Conservation (phyloP, 768 basidiomycete species). For the Phylloporus sp. region DNA sequence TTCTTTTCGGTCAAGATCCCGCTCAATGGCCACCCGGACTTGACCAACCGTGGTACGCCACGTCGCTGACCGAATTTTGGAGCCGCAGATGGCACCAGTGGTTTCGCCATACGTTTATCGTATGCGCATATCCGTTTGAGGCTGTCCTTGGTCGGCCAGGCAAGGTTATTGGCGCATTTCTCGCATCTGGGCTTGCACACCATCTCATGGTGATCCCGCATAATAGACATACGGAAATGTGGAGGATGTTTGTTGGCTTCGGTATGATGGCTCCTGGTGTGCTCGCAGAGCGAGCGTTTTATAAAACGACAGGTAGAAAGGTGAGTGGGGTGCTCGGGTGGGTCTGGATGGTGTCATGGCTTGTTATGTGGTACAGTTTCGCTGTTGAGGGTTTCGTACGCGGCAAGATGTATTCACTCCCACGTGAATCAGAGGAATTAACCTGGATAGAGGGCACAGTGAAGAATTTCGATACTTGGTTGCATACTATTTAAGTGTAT, state of each 20-base stretch:
- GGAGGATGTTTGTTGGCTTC: conserved; percentile 45
- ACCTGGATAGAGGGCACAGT: conserved; percentile 1
- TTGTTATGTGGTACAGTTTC: conserved; percentile 19
- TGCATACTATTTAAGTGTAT: conserved; percentile 2
- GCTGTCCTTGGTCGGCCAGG: conserved; percentile 45
- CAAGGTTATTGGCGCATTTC: conserved; percentile 50
- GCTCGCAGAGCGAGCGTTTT: conserved; percentile 38
- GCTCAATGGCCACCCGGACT: conserved; percentile 32
- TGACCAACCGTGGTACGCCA: conserved; percentile 30
- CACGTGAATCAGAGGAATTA: background rate
- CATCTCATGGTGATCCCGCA: conserved; percentile 49
- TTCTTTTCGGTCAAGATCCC: conserved; percentile 26
- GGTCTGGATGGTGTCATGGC: conserved; percentile 32
- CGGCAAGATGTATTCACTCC: conserved; percentile 4
- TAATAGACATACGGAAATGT: conserved; percentile 38
- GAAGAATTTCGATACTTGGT: conserved; percentile 4
- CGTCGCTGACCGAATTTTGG: conserved; percentile 36
- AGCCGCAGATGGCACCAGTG: conserved; percentile 34
- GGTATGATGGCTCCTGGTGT: conserved; percentile 51
- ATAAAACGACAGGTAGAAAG: conserved; percentile 20
- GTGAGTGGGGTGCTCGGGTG: conserved; percentile 30
- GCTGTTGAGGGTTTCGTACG: conserved; percentile 20
- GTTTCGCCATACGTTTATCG: conserved; percentile 29
- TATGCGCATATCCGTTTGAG: conserved; percentile 26
- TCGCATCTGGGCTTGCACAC: conserved; percentile 54